Percentiles rank a stretch among this genome's conserved stretches.
Evolutionary conservation across 768 basidiomycete genomes (phyloP).

Genomic region (Termitomyces sp.): DNA sequence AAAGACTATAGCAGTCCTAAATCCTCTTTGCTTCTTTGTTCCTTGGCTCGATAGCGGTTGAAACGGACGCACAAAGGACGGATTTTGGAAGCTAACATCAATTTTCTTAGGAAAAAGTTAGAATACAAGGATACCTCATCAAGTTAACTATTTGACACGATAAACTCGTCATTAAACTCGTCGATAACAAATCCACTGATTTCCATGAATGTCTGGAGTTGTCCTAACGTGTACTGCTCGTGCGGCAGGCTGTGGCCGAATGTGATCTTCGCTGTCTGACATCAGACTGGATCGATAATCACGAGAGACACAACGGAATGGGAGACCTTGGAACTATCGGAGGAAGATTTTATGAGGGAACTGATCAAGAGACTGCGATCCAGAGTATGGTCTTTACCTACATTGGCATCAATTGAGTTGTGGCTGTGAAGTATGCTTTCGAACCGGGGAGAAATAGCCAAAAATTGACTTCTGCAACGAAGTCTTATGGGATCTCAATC

Average conservation of each 20-base stretch:
- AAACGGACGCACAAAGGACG: background rate
- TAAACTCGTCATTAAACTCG: background rate
- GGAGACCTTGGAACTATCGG: too few relatives aligned
- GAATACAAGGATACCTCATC: background rate
- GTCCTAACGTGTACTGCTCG: constrained; percentile 56
- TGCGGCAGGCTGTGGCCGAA: constrained; percentile 50
- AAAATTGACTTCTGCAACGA: too few relatives aligned
- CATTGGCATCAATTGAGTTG: too few relatives aligned
- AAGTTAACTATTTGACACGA: background rate
- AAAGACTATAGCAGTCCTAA: background rate
- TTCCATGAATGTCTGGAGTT: constrained; percentile 30
- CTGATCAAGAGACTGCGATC: too few relatives aligned
- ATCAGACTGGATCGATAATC: constrained; percentile 39
- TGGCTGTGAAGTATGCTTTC: too few relatives aligned
- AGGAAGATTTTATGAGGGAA: too few relatives aligned
- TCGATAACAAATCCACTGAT: constrained; percentile 12
- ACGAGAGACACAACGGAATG: background rate
- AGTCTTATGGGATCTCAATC: too few relatives aligned
- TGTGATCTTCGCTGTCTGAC: constrained; percentile 58
- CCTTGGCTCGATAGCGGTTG: background rate
- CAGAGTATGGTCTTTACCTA: too few relatives aligned
- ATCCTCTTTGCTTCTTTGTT: background rate
- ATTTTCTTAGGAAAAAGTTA: background rate
- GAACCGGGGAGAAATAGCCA: too few relatives aligned
- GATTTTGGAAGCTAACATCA: too few relatives aligned